Evolutionary conservation across 1,284 basidiomycete species (phyloP).

Genomic region (Cutaneotrichosporon mucoides): DNA sequence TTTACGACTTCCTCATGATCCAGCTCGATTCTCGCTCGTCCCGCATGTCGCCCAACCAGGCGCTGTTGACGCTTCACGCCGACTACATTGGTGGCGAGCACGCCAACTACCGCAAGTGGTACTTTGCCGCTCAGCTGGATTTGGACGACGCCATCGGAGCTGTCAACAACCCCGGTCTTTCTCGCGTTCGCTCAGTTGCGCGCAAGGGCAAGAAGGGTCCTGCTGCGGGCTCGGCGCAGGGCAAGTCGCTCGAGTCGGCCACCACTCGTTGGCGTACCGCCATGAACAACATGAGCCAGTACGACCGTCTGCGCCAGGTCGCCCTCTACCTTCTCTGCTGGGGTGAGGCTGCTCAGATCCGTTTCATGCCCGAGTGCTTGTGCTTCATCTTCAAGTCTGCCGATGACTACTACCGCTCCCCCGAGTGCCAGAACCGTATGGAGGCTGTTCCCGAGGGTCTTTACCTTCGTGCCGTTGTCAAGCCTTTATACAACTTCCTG

Average conservation of each 20-base stretch:
- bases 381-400: constrained; percentile 99
- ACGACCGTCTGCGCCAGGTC: constrained; percentile 94
- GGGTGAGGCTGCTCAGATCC: constrained; percentile 97
- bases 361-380: constrained; percentile 95
- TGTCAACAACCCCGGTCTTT: constrained; percentile 83
- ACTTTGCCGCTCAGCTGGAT: constrained; percentile 98
- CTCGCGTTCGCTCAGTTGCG: constrained; percentile 77
- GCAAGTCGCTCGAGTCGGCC: constrained; percentile 83
- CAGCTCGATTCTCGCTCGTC: constrained; percentile 91
- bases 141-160: constrained; percentile 96
- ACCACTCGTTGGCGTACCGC: constrained; percentile 92
- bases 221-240: constrained; percentile 54
- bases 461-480: constrained; percentile 84
- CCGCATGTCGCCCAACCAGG: constrained; percentile 96
- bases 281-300: constrained; percentile 98
- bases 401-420: constrained; percentile 97
- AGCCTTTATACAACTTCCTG: constrained; percentile 95
- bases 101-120: constrained; percentile 98
- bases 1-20: constrained; percentile 98
- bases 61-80: constrained; percentile 89
- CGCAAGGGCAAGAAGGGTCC: constrained; percentile 41
- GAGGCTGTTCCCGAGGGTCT: constrained; percentile 94
- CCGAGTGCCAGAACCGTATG: constrained; percentile 93
- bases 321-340: constrained; percentile 94
- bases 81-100: constrained; percentile 98